Base-by-base conservation (phyloP, 768 basidiomycete genomes). In the Amanita brunnescens region DNA sequence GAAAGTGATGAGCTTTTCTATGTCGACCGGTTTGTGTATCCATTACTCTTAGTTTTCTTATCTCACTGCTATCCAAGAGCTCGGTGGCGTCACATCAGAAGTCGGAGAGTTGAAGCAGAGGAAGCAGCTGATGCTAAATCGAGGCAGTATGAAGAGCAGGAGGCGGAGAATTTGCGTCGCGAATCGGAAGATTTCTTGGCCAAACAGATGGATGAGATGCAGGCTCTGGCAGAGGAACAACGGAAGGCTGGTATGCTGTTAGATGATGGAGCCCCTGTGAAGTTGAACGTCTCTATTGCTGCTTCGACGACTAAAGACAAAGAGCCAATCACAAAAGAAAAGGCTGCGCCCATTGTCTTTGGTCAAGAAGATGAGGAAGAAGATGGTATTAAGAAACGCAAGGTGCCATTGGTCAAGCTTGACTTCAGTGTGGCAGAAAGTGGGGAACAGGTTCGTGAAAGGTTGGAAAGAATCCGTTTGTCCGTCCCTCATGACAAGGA, bases 111-210 rank as follows among this genome's bases (percentile, higher is more conserved):
- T 2, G 69, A 78, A 30, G 74, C 84, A 6, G 95, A 99, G 65
- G 84, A 88, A 58, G 79, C 81, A 1, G 86, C 87, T 1, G 94
- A 98, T 66, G 78, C 81, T 13, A 84, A 88, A 56, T 92, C 91
- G 32, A 80, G 89, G 13, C 70, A 77, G 24, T 83, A 83, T 53
- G 94, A 96, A 67, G 84, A 85, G 41, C 85, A 87, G 47, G 91
- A 96, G 66, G 80, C 82, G 6, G 92, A 88, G 62, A 87, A 90
- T 58, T 74, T 96, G 20, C 81, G 91, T 32, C 78, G 82, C 44
- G 92, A 97, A 67, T 92, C 91, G 0, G 95, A 97, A 66, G 87
- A 83, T 55, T 96, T 98, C 77, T 75, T 97, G 54, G 89, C 90
- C 32, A 78, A 83, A 49, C 93, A 96, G 62, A 92, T 95, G 90